Conservation (phyloP, 768 basidiomycete genomes). For the Fistulinella prunicolor region DNA sequence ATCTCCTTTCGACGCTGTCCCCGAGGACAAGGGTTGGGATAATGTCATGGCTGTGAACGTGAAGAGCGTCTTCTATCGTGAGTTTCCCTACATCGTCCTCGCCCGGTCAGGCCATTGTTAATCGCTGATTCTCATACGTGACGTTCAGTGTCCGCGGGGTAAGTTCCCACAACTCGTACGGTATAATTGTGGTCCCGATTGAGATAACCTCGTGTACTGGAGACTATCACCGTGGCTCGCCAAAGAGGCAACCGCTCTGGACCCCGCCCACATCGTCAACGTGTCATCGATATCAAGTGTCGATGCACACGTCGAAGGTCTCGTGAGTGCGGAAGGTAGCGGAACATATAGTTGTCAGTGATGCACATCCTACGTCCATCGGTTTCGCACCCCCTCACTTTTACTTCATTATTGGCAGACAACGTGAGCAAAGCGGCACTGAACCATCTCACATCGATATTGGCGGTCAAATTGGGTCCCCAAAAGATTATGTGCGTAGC, state of each 20-base stretch:
- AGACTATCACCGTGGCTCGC: slow-evolving; percentile 48
- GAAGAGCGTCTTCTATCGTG: slow-evolving; percentile 81
- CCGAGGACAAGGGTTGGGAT: slow-evolving; percentile 86
- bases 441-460: slow-evolving; percentile 73
- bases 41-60: slow-evolving; percentile 81
- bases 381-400: not conserved
- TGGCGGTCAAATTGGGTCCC: slow-evolving; percentile 63
- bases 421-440: slow-evolving; percentile 84
- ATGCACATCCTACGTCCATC: not conserved
- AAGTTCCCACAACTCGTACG: slow-evolving; percentile 1
- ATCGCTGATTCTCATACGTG: not conserved
- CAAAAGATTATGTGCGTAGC: slow-evolving; percentile 61
- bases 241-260: slow-evolving; percentile 58
- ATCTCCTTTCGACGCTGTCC: slow-evolving; percentile 62
- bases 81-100: slow-evolving; percentile 18
- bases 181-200: not conserved
- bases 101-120: no score
- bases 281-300: slow-evolving; percentile 71
- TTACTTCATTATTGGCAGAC: slow-evolving; percentile 40
- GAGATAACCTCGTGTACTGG: not conserved
- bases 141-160: slow-evolving; percentile 45
- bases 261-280: slow-evolving; percentile 79
- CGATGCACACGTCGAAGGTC: slow-evolving; percentile 45
- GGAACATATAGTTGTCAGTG: slow-evolving; percentile 81
- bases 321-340: slow-evolving; percentile 49